These are phyloP conservation scores for Kazachstania kunashirensis DNA, from an alignment of 805 yeast species.

Conservation along the genomic window DNA sequence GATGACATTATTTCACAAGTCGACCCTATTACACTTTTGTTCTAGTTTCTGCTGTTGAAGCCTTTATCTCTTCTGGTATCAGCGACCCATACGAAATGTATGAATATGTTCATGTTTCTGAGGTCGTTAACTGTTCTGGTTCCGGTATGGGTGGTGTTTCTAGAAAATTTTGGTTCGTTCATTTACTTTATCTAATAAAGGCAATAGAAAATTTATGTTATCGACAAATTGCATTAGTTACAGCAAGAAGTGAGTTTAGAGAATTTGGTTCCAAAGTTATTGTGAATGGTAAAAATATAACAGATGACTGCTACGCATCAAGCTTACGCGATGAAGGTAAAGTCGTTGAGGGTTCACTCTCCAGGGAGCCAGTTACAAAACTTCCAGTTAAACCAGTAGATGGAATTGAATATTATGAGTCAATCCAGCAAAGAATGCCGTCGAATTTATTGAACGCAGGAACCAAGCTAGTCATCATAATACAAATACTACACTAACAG, in stretches of 20 bases:
- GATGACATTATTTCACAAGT: slow-evolving; percentile 92
- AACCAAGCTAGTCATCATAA: slow-evolving; percentile 9
- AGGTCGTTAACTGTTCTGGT: slow-evolving; percentile 98
- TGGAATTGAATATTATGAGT: slow-evolving; percentile 4
- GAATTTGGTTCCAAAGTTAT: slow-evolving; percentile 88
- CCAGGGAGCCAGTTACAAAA: slow-evolving; percentile 11
- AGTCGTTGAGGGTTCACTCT: slow-evolving; percentile 49
- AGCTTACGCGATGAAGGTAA: slow-evolving; percentile 44
- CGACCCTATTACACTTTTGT: slow-evolving; percentile 92
- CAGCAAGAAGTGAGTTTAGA: slow-evolving; percentile 79
- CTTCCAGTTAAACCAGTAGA: neutral
- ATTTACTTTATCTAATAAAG: slow-evolving; percentile 47
- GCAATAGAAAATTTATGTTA: slow-evolving; percentile 72
- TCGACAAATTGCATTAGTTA: slow-evolving; percentile 84
- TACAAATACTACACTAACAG: slow-evolving; percentile 13
- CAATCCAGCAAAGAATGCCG: slow-evolving; percentile 30
- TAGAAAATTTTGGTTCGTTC: slow-evolving; percentile 58
- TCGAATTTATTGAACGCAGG: slow-evolving; percentile 33
- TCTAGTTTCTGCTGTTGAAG: slow-evolving; percentile 90
- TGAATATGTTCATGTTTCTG: slow-evolving; percentile 95
- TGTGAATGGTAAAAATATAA: slow-evolving; percentile 66
- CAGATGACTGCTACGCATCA: slow-evolving; percentile 81
- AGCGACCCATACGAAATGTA: slow-evolving; percentile 98
- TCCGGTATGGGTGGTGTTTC: slow-evolving; percentile 99
- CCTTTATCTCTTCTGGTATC: slow-evolving; percentile 86